Evolutionary conservation across 192 early-diverging fungal species (phyloP).

Genomic region (Jimgerdemannia lactiflua): DNA sequence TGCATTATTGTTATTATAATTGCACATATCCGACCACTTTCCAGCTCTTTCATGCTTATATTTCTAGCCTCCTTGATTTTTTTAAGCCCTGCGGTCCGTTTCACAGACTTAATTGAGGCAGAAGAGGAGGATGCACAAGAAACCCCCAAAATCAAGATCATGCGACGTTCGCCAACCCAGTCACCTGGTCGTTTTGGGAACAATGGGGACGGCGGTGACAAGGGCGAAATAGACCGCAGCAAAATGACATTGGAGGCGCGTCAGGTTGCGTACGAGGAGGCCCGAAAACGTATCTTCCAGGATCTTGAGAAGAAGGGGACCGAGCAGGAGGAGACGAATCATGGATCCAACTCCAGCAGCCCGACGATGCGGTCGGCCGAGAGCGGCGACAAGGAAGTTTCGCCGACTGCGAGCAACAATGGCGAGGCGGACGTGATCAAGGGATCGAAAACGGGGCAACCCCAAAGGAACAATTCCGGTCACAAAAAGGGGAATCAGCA

Average conservation of each 20-base stretch:
- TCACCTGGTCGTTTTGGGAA: neutral
- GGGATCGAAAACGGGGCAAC: neutral
- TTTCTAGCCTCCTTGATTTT: neutral
- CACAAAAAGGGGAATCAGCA: neutral
- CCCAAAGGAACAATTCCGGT: neutral
- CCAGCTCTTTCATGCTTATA: neutral
- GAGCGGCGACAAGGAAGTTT: neutral
- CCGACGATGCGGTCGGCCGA: neutral
- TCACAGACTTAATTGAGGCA: slow-evolving; percentile 42
- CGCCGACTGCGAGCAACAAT: neutral
- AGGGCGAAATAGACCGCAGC: slow-evolving; percentile 33
- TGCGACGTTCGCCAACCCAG: slow-evolving; percentile 32
- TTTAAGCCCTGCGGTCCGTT: slow-evolving; percentile 37
- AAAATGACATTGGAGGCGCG: slow-evolving; percentile 61
- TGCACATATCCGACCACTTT: too few relatives aligned
- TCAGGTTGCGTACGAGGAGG: slow-evolving; percentile 65
- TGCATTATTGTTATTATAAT: neutral
- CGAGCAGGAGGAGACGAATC: slow-evolving; percentile 20
- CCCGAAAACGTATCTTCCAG: slow-evolving; percentile 68
- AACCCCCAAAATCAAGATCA: slow-evolving; percentile 39
- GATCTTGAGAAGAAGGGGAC: too few relatives aligned
- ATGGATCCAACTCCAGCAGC: neutral
- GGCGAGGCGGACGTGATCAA: neutral
- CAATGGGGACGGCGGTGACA: slow-evolving; percentile 14
- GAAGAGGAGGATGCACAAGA: slow-evolving; percentile 38